A percentile compares a stretch with the other conserved stretches of the same genome.
phyloP scores from a whole-genome alignment of 2,329 filamentous ascomycete genomes.

The Trichophyton rubrum region DNA sequence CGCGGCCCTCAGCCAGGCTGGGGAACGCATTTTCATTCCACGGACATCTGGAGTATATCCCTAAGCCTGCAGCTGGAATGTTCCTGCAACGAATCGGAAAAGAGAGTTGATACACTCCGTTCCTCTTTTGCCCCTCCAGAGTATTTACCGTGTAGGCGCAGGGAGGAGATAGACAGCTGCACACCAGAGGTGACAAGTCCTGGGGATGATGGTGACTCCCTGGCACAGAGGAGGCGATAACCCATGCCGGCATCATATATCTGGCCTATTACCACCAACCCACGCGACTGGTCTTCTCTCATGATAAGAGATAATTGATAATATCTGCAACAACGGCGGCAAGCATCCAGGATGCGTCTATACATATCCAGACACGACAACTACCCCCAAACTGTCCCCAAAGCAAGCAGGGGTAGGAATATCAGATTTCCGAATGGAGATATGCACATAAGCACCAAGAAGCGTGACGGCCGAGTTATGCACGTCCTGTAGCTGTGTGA shows the following conservation, averaged over 20 bases:
- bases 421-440: not conserved
- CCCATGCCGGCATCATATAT: not conserved
- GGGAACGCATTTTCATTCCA: not conserved
- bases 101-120: not conserved
- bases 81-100: not conserved
- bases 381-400: not conserved
- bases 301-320: not conserved
- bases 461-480: not conserved
- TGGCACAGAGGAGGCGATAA: not conserved
- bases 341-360: not conserved
- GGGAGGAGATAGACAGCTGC: not conserved
- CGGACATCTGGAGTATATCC: not conserved
- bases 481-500: not conserved
- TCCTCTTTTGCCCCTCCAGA: not conserved
- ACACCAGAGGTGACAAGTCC: not conserved
- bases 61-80: not conserved
- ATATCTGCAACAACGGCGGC: not conserved
- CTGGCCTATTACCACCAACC: not conserved
- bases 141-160: not conserved
- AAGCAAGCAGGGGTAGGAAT: not conserved
- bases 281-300: not conserved
- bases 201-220: not conserved
- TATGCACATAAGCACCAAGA: not conserved
- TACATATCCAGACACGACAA: not conserved
- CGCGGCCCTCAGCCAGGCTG: not conserved